Evolutionary conservation across 352 stramenopile species (phyloP).

Genomic region (Globisporangium irregulare): DNA sequence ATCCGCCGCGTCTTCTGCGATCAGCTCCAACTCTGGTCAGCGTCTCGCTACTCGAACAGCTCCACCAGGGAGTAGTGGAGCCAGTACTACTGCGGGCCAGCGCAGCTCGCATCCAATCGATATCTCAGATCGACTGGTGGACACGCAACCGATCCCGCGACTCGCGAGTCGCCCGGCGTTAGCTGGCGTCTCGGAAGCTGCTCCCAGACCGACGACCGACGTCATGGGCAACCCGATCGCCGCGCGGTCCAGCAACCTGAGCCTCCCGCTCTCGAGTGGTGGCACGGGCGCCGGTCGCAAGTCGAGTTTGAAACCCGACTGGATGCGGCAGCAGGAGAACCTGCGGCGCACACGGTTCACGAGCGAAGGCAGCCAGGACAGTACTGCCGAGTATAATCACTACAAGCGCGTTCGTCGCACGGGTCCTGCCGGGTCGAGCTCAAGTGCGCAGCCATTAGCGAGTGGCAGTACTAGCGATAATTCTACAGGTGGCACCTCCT

Average conservation of each 20-base stretch:
- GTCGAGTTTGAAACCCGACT: conserved; percentile 66
- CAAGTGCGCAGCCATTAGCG: background rate
- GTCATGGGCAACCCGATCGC: conserved; percentile 12
- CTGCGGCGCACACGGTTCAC: conserved; percentile 63
- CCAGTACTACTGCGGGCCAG: background rate
- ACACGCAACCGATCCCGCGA: conserved; percentile 27
- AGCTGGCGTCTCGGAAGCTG: background rate
- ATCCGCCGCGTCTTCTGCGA: background rate
- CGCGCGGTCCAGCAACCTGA: conserved; percentile 5
- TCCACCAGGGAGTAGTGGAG: conserved; percentile 10
- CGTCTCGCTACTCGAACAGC: conserved; percentile 11
- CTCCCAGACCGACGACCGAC: conserved; percentile 1
- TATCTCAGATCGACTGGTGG: conserved; percentile 18
- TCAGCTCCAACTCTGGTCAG: conserved; percentile 15
- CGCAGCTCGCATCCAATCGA: conserved; percentile 12
- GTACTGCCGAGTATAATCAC: conserved; percentile 43
- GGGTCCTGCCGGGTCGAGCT: background rate
- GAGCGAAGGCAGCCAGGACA: conserved; percentile 37
- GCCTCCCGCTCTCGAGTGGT: conserved; percentile 11
- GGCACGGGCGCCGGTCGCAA: conserved; percentile 3
- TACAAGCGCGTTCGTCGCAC: conserved; percentile 29
- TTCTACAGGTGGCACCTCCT: background rate
- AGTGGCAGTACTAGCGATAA: background rate
- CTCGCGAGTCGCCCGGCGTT: conserved; percentile 16
- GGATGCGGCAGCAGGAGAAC: conserved; percentile 61